Percentiles rank a stretch among this genome's conserved stretches.
Evolutionary conservation across 2,329 filamentous ascomycete species (phyloP).

Genomic region (Ciborinia camelliae): DNA sequence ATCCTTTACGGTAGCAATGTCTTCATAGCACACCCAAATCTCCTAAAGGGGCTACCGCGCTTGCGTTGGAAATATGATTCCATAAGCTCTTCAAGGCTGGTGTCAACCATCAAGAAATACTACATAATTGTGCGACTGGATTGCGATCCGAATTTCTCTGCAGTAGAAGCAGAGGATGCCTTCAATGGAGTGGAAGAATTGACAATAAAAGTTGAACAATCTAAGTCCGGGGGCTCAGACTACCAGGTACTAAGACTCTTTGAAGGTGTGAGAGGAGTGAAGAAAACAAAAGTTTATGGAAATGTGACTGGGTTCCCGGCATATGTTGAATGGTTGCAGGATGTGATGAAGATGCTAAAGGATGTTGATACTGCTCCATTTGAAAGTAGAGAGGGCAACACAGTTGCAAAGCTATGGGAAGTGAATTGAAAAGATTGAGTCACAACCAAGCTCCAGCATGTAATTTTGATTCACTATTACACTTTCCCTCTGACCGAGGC

Average conservation of each 20-base stretch:
- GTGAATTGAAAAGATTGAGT: not conserved
- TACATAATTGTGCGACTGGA: constrained; percentile 48
- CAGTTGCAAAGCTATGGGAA: not conserved
- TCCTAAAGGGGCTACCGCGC: constrained; percentile 45
- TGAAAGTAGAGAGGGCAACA: not conserved
- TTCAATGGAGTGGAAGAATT: constrained; percentile 47
- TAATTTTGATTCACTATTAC: no score
- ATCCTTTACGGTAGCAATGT: constrained; percentile 49
- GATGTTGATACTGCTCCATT: constrained; percentile 12
- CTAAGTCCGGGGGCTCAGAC: constrained; percentile 43
- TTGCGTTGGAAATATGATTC: constrained; percentile 39
- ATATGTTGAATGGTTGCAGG: constrained; percentile 34
- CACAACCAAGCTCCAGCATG: no score
- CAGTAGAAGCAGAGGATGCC: constrained; percentile 39
- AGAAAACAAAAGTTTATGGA: constrained; percentile 41
- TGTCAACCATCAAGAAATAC: constrained; percentile 43
- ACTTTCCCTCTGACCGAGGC: no score
- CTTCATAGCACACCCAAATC: constrained; percentile 48
- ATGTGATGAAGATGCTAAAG: constrained; percentile 27
- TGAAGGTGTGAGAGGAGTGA: constrained; percentile 45
- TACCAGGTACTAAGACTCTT: constrained; percentile 44
- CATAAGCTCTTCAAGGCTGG: constrained; percentile 37
- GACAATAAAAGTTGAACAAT: constrained; percentile 49
- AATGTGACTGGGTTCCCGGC: constrained; percentile 31
- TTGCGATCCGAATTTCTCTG: constrained; percentile 46